These are phyloP conservation scores for Ceratobasidium sp. DNA, from an alignment of 1,284 basidiomycete species.

Conservation along the genomic window DNA sequence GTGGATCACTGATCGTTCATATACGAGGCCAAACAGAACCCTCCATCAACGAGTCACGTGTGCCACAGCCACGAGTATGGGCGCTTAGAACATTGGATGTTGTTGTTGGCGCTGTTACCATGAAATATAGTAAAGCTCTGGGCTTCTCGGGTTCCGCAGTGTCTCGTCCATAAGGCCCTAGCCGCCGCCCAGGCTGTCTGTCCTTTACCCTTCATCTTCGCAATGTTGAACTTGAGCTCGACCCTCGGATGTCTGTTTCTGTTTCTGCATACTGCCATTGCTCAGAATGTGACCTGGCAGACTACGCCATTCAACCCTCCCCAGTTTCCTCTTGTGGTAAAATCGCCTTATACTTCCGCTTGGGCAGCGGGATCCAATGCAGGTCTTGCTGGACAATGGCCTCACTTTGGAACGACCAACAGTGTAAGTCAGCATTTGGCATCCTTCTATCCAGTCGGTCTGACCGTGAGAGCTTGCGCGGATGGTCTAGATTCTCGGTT, in stretches of 20 bases:
- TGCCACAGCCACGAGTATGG: no score
- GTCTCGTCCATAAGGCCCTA: neutral
- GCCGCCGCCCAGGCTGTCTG: neutral
- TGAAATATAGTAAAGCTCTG: neutral
- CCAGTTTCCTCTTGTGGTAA: slow-evolving; percentile 23
- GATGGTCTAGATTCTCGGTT: slow-evolving; percentile 64
- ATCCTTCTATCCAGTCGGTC: neutral
- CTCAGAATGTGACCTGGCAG: slow-evolving; percentile 29
- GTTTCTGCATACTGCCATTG: neutral
- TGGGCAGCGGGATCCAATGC: neutral
- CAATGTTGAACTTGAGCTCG: neutral
- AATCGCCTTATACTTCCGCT: slow-evolving; percentile 19
- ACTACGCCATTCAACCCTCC: slow-evolving; percentile 15
- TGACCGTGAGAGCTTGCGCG: neutral
- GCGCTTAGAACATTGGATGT: neutral
- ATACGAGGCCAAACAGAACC: slow-evolving; percentile 2
- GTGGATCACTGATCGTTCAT: neutral
- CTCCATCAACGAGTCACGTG: slow-evolving; percentile 10
- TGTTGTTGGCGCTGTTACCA: neutral
- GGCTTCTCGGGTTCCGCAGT: neutral
- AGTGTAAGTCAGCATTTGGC: slow-evolving; percentile 12
- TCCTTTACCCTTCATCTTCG: slow-evolving; percentile 2
- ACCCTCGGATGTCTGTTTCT: neutral
- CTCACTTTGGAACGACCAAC: slow-evolving; percentile 9
- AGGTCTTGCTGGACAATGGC: neutral